Evolutionary conservation across 768 basidiomycete genomes (phyloP), one percentile per base, ranked within the genome.

Genomic region (Mycena chlorophos): DNA sequence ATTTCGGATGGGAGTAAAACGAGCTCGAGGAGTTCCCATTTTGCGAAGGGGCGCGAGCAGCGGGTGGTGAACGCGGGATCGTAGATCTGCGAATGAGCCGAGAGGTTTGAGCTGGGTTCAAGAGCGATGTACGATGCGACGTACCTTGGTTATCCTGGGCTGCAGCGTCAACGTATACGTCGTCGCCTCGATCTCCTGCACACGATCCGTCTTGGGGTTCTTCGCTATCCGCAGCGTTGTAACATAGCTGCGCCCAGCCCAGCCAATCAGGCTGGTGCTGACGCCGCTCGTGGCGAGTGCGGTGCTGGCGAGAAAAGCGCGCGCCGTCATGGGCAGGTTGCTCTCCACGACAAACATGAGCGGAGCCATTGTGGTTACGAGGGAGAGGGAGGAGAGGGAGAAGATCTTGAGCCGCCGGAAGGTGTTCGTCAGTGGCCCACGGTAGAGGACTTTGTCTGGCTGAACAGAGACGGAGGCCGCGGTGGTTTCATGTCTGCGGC

Each of bases 331-430:
- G 0, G 93, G 91, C 5, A 94, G 78, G 22, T 80, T 80, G 4
- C 91, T 87, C 57, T 94, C 91, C 61, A 94, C 77, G 50, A 90
- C 66, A 70, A 94, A 88, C 57, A 94, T 83, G 72, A 94, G 85
- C 1, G 93, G 93, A 2, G 88, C 76, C 63, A 94, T 75, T 3
- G 82, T 77, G 55, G 77, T 71, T 10, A 89, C 86, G 47, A 91
- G 78, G 2, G 78, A 78, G 45, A 94, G 79, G 0, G 92, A 92
- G 22, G 85, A 82, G 1, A 95, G 73, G 13, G 91, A 94, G 74
- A 94, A 92, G 8, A 91, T 70, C 68, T 94, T 94, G 53, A 94
- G 79, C 22, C 82, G 81, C 52, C 84, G 81, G 74, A 91, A 93
- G 1, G 91, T 89, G 40, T 75, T 68, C 0, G 85, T 72, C 34